Base-by-base conservation (phyloP, 345 rosid species). In the Bruguiera sexangula region DNA sequence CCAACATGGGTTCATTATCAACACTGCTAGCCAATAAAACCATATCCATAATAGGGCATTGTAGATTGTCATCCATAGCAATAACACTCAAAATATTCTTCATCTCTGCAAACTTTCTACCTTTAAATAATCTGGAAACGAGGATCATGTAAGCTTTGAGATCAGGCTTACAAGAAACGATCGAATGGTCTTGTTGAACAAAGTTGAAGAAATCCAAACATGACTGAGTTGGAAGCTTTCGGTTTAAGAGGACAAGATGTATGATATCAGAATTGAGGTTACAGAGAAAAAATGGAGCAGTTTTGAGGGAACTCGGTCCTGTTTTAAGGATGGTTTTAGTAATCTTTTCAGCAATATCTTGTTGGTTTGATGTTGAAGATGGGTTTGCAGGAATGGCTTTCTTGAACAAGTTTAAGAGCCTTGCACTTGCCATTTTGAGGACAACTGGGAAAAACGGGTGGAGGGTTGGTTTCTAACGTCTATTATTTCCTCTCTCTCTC, bases 201-300 rank as follows among this genome's bases (percentile, higher is more conserved):
- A 80, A 82, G 43, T 85, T 80, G 79, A 82, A 84, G 85, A 93
- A 84, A 31, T 43, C 59, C 81, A 82, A 56, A 82, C 96, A 88
- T 4, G 78, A 76, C 54, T 69, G 82, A 56, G 89, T 78, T 5
- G 87, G 70, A 46, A 93, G 82, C 70, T 60, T 66, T 2, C 88
- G 85, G 76, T 80, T 78, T 0, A 85, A 86, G 32, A 90, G 82
- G 56, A 89, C 81, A 69, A 87, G 88, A 48, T 75, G 76, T 72
- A 81, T 63, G 26, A 77, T 70, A 3, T 70, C 64, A 48, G 94
- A 73, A 46, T 85, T 79, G 58, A 91, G 80, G 54, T 73, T 75
- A 15, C 85, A 81, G 66, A 86, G 81, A 65, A 84, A 71, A 15
- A 82, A 69, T 24, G 86, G 71, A 4, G 75, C 68, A 15, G 67